Evolutionary conservation across 1,284 basidiomycete genomes (phyloP).

Genomic region (Mycena sp.): DNA sequence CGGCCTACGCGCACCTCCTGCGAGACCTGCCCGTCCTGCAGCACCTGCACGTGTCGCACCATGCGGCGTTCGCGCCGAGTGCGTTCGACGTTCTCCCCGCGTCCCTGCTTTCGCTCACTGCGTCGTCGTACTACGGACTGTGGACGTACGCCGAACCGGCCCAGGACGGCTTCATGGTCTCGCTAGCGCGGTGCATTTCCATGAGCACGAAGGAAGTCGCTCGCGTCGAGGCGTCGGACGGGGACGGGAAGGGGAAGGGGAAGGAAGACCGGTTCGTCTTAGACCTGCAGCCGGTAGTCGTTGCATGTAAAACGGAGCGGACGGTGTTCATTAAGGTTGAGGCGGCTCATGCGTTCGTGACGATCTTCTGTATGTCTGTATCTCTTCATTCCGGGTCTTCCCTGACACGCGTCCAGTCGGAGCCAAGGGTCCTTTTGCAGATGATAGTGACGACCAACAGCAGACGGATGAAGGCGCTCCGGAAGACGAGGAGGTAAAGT

Average conservation of each 20-base stretch:
- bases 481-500: no score
- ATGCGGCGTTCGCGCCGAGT: constrained; percentile 30
- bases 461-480: no score
- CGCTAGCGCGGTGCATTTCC: constrained; percentile 29
- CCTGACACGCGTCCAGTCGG: constrained; percentile 13
- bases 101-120: constrained; percentile 27
- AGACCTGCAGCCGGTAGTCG: constrained; percentile 16
- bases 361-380: constrained; percentile 20
- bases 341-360: constrained; percentile 8
- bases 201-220: constrained; percentile 16
- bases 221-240: constrained; percentile 23
- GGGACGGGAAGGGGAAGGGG: no score
- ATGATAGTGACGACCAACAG: no score
- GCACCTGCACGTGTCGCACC: constrained; percentile 38
- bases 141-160: constrained; percentile 32
- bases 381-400: neutral
- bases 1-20: constrained; percentile 35
- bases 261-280: neutral
- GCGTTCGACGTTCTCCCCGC: constrained; percentile 37
- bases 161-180: constrained; percentile 29
- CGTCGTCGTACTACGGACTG: constrained; percentile 36
- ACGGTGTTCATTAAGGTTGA: constrained; percentile 12
- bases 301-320: constrained; percentile 15
- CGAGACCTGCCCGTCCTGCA: constrained; percentile 33
- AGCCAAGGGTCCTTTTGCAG: neutral